Conservation (phyloP, 2,329 filamentous ascomycete genomes). For the Claviceps purpurea region DNA sequence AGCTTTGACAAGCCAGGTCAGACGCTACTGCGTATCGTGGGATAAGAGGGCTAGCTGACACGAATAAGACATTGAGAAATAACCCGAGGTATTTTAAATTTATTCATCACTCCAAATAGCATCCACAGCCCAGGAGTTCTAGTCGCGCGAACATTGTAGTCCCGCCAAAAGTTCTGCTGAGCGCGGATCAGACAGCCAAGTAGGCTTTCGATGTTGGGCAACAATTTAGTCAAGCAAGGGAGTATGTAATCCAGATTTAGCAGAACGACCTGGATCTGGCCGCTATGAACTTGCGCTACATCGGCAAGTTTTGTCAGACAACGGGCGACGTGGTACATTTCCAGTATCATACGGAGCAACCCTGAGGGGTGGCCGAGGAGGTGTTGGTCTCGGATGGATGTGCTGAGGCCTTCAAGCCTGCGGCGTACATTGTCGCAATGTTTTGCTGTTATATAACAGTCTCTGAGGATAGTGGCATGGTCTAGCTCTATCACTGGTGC, state of each 20-base stretch:
- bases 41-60: no score
- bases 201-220: slow-evolving; percentile 38
- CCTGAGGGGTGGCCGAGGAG: no score
- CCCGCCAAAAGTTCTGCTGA: slow-evolving; percentile 39
- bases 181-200: slow-evolving; percentile 36
- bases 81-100: no score
- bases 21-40: no score
- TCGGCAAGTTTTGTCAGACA: slow-evolving; percentile 42
- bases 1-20: no score
- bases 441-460: slow-evolving; percentile 42
- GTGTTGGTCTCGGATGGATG: no score
- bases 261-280: slow-evolving; percentile 35
- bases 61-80: no score
- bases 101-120: no score
- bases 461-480: slow-evolving; percentile 30
- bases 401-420: slow-evolving; percentile 35
- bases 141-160: slow-evolving; percentile 5
- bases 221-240: slow-evolving; percentile 38
- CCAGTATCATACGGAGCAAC: no score
- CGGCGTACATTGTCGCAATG: slow-evolving; percentile 34
- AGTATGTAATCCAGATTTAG: slow-evolving; percentile 44
- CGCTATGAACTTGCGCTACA: slow-evolving; percentile 35
- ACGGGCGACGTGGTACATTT: slow-evolving; percentile 29
- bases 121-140: no score
- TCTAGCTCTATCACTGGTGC: slow-evolving; percentile 6